Evolutionary conservation across 179 eudicot species (phyloP), one percentile per base, ranked within the genome.

Genomic region (Nepenthes alata): DNA sequence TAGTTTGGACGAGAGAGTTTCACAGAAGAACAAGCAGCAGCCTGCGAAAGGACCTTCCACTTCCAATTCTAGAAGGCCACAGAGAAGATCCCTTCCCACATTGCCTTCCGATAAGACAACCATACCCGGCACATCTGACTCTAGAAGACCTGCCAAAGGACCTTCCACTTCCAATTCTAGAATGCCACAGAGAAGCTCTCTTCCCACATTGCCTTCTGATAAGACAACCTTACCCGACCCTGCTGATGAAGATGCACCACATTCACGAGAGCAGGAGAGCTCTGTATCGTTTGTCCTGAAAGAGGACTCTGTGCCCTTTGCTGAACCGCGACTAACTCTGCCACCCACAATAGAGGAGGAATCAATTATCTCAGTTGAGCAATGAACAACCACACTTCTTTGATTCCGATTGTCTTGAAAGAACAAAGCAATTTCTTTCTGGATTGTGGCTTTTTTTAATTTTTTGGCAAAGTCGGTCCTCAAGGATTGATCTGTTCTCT

Each of bases 1-100:
- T 60, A 88, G 86, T 65, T 72, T 88, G 74, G 88, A 84, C 57
- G 85, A 69, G 67, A 83, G 74, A 57, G 68, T 73, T 48, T 37
- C 77, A 13, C 86, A 69, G 47, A 75, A 52, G 39, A 73, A 67
- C 44, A 53, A 25, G 25, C 25, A 25, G 25, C 25, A 25, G 25
- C 25, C 67, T 11, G 57, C 59, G 38, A 74, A 75, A 68, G 82
- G 68, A 48, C 75, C 74, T 59, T 59, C 74, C 37, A 7, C 75
- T 34, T 51, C 61, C 51, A 72, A 63, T 37, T 35, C 77, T 45
- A 76, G 74, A 58, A 74, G 69, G 57, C 75, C 85, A 52, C 74
- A 71, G 48, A 64, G 81, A 49, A 78, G 68, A 63, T 81, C 85
- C 16, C 83, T 81, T 37, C 83, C 85, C 15, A 81, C 66, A 57